These are phyloP conservation scores for Heliamphora pulchella DNA, from an alignment of 179 eudicot genomes.

Conservation along the genomic window DNA sequence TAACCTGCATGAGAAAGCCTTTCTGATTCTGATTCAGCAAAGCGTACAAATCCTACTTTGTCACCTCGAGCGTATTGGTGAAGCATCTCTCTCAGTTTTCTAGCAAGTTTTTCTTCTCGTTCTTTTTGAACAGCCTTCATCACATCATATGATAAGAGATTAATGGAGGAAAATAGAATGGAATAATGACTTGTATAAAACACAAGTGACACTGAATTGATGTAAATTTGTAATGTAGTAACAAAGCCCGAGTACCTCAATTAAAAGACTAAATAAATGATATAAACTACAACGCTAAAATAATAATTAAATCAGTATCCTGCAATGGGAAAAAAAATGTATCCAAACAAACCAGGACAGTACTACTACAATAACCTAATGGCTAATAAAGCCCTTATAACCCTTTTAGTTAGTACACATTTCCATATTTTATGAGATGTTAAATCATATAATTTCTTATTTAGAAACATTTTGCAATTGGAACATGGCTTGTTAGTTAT, in stretches of 20 bases:
- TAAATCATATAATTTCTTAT: too few relatives aligned
- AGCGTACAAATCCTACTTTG: conserved; percentile 50
- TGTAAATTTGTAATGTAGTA: not conserved
- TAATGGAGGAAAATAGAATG: not conserved
- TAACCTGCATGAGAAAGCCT: conserved; percentile 74
- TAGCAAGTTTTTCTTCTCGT: conserved; percentile 82
- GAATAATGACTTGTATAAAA: not conserved
- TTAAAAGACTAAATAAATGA: too few relatives aligned
- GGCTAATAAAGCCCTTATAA: too few relatives aligned
- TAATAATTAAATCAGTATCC: too few relatives aligned
- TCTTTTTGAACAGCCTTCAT: conserved; percentile 79
- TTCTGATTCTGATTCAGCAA: conserved; percentile 67
- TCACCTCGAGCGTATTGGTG: conserved; percentile 74
- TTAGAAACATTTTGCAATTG: too few relatives aligned
- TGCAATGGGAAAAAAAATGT: too few relatives aligned
- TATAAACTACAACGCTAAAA: not conserved
- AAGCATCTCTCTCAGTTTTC: conserved; percentile 50
- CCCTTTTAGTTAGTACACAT: too few relatives aligned
- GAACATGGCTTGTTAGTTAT: too few relatives aligned
- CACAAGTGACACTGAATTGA: not conserved
- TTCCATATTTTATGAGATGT: too few relatives aligned
- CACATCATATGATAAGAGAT: conserved; percentile 5
- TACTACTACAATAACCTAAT: too few relatives aligned
- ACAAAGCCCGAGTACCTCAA: too few relatives aligned
- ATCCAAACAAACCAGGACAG: too few relatives aligned